phyloP scores from a whole-genome alignment of 192 early-diverging fungal genomes.

The Oehlia diaphana region DNA sequence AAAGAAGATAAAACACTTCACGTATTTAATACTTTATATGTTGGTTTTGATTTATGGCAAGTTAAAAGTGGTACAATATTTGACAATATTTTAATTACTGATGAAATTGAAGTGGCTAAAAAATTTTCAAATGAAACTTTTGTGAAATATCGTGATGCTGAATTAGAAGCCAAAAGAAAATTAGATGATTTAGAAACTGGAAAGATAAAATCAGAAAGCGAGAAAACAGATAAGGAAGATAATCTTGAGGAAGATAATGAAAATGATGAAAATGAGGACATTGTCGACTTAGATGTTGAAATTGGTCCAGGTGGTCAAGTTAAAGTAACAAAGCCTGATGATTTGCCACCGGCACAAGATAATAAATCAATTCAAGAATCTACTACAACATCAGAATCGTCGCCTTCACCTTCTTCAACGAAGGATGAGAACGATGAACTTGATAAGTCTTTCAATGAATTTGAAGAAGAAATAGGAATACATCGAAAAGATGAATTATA shows the following conservation, averaged over 20 bases:
- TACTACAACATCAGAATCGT: neutral
- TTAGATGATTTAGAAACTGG: too few relatives aligned
- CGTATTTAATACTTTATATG: slow-evolving; percentile 82
- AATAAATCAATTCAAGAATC: neutral
- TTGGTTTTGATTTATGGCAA: slow-evolving; percentile 96
- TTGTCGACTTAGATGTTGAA: neutral
- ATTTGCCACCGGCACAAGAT: neutral
- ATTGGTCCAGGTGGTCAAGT: slow-evolving; percentile 10
- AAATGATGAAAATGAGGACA: neutral
- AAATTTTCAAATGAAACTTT: slow-evolving; percentile 72
- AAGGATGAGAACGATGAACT: slow-evolving; percentile 31
- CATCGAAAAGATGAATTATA: slow-evolving; percentile 1
- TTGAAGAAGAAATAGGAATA: neutral
- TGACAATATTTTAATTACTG: slow-evolving; percentile 92
- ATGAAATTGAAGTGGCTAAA: slow-evolving; percentile 75
- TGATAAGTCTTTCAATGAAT: slow-evolving; percentile 22
- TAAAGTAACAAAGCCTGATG: slow-evolving; percentile 15
- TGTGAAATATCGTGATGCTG: slow-evolving; percentile 60
- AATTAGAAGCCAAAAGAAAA: slow-evolving; percentile 64
- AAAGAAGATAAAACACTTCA: slow-evolving; percentile 81
- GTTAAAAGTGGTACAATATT: slow-evolving; percentile 91
- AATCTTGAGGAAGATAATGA: slow-evolving; percentile 33
- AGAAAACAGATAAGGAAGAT: neutral
- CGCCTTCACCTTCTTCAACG: neutral
- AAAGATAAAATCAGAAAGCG: too few relatives aligned